Evolutionary conservation across 179 eudicot species (phyloP).

Genomic region (Beta lomatogona): DNA sequence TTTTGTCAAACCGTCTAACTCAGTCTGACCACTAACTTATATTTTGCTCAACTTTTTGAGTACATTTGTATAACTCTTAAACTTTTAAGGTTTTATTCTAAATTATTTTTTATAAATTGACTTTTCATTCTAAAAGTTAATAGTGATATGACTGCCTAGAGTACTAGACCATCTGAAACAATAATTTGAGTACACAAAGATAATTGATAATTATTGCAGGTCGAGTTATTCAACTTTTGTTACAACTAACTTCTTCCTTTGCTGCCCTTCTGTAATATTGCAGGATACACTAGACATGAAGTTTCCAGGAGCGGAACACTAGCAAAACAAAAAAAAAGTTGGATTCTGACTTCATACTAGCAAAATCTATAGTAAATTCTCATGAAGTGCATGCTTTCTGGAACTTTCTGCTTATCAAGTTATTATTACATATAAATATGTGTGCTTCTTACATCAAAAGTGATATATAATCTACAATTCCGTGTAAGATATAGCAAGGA

Average conservation of each 20-base stretch:
- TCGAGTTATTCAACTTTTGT: background rate
- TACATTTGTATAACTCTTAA: too few relatives aligned
- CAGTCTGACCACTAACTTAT: too few relatives aligned
- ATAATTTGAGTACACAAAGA: background rate
- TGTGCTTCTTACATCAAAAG: background rate
- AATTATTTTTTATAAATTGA: too few relatives aligned
- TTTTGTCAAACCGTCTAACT: too few relatives aligned
- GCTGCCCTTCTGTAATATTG: constrained; percentile 9
- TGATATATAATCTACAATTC: background rate
- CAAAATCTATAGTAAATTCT: background rate
- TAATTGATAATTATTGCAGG: background rate
- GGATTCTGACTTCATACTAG: background rate
- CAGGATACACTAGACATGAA: constrained; percentile 28
- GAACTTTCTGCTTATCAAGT: background rate
- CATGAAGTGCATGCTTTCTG: background rate
- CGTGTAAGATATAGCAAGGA: background rate
- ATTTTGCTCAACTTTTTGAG: too few relatives aligned
- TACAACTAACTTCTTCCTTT: background rate
- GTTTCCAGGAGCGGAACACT: constrained; percentile 2
- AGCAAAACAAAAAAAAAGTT: constrained; percentile 11
- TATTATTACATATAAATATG: background rate
- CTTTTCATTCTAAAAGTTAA: too few relatives aligned
- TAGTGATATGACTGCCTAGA: too few relatives aligned
- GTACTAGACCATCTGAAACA: background rate
- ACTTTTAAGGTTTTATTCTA: too few relatives aligned